Base-by-base conservation (phyloP, 2,329 filamentous ascomycete species). In the Capronia coronata region DNA sequence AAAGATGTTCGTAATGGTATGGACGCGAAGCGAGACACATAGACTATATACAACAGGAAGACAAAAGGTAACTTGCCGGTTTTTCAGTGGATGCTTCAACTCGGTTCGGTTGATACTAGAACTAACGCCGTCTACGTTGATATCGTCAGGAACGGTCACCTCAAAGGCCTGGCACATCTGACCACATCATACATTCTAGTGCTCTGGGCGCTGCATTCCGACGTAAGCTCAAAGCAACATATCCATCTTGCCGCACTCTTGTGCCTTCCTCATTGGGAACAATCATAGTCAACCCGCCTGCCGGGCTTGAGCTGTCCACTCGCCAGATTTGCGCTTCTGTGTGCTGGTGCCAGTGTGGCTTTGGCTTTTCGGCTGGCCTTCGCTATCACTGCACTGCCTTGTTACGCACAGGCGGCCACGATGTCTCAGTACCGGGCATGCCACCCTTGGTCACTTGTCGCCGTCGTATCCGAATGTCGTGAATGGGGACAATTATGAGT, bases 221-320 rank as follows among this genome's bases (percentile, higher is more conserved):
- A n/a, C n/a, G n/a, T n/a, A n/a, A n/a, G n/a, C n/a, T 44, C 27
- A 44, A 21, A 44, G 22, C 25, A 44, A 44, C n/a, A 25, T n/a
- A 11, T 44, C 42, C 10, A 23, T 18, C 19, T 18, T 10, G 10
- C 9, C 19, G 18, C 10, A 18, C 21, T 7, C 13, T 6, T 5
- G 32, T 13, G 32, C 32, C 32, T 14, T 16, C 10, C 14, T 22
- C 18, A n/a, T n/a, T n/a, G n/a, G 42, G 29, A 32, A 34, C 42
- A 18, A 23, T 11, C 42, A 18, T n/a, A 13, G 16, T n/a, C 32
- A 35, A 35, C 32, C 32, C 6, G 5, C 4, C 32, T 35, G 6
- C 32, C 13, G 11, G 14, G 25, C 29, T 45, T 37, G 11, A 2
- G 11, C 43, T 16, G 40, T 11, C 13, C 11, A 44, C 29, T 44